A percentile compares a stretch with the other conserved stretches of the same genome.
phyloP scores from a whole-genome alignment of 2,329 filamentous ascomycete species.

The Trichoderma lentiforme region DNA sequence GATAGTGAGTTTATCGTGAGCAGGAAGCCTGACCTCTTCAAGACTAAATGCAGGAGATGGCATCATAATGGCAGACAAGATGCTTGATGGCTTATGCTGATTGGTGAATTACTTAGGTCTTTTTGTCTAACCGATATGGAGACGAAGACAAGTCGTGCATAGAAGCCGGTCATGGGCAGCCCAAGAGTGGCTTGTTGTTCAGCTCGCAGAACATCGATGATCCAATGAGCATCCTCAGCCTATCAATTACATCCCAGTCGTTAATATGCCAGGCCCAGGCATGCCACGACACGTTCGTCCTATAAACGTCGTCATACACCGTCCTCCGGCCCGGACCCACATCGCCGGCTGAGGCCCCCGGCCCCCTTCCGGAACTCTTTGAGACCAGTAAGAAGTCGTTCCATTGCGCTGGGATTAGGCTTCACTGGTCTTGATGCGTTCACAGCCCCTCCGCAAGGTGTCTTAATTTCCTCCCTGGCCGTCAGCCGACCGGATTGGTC shows the following conservation, averaged over 20 bases:
- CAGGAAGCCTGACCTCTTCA: background rate
- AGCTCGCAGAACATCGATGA: background rate
- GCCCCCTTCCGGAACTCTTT: background rate
- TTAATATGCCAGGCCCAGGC: background rate
- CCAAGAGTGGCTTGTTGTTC: background rate
- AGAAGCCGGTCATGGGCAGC: background rate
- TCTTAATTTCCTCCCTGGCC: background rate
- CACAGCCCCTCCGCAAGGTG: constrained; percentile 18
- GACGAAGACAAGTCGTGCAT: background rate
- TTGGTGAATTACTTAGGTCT: background rate
- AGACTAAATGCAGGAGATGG: background rate
- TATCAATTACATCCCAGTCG: background rate
- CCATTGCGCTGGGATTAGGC: constrained; percentile 17
- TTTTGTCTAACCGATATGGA: background rate
- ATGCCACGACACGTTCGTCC: background rate
- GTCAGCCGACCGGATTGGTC: background rate
- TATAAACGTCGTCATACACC: background rate
- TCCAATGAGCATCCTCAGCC: background rate
- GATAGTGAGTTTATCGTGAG: background rate
- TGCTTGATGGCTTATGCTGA: background rate
- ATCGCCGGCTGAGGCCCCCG: constrained; percentile 15
- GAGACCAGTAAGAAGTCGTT: constrained; percentile 13
- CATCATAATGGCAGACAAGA: background rate
- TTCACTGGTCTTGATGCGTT: constrained; percentile 6
- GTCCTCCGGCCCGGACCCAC: constrained; percentile 17